Conservation (phyloP, 768 basidiomycete genomes). For the Harrya chromipes region DNA sequence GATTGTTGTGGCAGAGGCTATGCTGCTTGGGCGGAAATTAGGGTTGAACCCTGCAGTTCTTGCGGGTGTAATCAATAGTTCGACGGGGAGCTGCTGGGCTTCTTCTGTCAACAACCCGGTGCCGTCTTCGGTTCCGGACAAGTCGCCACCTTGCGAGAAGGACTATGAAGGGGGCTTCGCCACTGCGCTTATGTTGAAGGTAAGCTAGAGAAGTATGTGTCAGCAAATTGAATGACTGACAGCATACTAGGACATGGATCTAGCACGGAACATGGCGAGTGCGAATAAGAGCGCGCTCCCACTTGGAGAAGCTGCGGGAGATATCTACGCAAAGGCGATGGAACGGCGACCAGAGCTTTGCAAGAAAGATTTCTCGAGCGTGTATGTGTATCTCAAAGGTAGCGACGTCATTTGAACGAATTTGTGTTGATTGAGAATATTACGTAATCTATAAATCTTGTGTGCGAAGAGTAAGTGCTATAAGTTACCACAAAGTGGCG, state of each 20-base stretch:
- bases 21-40: slow-evolving; percentile 81
- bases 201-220: slow-evolving; percentile 18
- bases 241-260: slow-evolving; percentile 68
- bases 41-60: slow-evolving; percentile 75
- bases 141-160: slow-evolving; percentile 78
- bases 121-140: slow-evolving; percentile 63
- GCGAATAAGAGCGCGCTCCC: slow-evolving; percentile 52
- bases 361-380: slow-evolving; percentile 75
- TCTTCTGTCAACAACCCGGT: slow-evolving; percentile 88
- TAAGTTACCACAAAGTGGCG: too few relatives aligned
- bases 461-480: too few relatives aligned
- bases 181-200: slow-evolving; percentile 82
- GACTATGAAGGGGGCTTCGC: slow-evolving; percentile 87
- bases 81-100: slow-evolving; percentile 82
- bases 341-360: slow-evolving; percentile 55
- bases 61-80: slow-evolving; percentile 81
- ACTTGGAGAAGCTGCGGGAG: slow-evolving; percentile 60
- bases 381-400: slow-evolving; percentile 61
- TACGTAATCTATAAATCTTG: slow-evolving; percentile 19
- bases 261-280: slow-evolving; percentile 65
- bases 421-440: neutral
- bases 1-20: slow-evolving; percentile 83
- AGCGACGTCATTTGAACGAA: too few relatives aligned
- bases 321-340: slow-evolving; percentile 58
- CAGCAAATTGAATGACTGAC: slow-evolving; percentile 7